Evolutionary conservation across 495 filamentous ascomycete species (phyloP).

Genomic region (Aspergillus sparsus): DNA sequence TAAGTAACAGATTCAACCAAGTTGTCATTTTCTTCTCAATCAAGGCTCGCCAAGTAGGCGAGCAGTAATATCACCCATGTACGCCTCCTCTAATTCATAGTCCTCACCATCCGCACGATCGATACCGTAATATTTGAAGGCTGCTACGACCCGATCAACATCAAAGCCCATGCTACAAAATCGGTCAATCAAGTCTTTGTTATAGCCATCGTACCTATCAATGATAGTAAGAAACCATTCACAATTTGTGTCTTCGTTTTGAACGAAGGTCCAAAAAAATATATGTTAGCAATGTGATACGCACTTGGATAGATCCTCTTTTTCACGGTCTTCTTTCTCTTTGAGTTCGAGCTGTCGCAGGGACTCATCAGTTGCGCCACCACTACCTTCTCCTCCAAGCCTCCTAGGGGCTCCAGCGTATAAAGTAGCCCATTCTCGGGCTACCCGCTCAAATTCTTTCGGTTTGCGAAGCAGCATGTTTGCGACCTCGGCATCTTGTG

Average conservation of each 20-base stretch:
- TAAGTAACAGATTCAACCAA: constrained; percentile 10
- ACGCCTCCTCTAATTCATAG: constrained; percentile 80
- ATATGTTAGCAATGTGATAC: neutral
- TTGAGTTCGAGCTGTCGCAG: constrained; percentile 53
- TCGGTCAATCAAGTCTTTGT: constrained; percentile 80
- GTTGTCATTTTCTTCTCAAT: constrained; percentile 18
- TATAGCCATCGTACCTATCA: constrained; percentile 83
- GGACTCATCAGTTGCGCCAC: constrained; percentile 49
- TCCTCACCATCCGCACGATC: constrained; percentile 74
- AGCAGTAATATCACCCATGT: constrained; percentile 87
- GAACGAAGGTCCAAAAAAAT: neutral
- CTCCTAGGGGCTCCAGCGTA: constrained; percentile 76
- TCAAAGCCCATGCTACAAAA: constrained; percentile 95
- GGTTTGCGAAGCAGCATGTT: constrained; percentile 82
- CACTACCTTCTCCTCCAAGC: constrained; percentile 50
- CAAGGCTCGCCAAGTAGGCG: constrained; percentile 76
- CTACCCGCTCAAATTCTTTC: constrained; percentile 76
- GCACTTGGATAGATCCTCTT: constrained; percentile 51
- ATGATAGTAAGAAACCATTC: constrained; percentile 15
- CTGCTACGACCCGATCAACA: constrained; percentile 80
- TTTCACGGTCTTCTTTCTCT: constrained; percentile 37
- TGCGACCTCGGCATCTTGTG: constrained; percentile 95
- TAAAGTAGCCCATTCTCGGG: constrained; percentile 84
- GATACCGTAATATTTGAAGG: constrained; percentile 81
- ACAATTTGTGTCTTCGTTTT: too few relatives aligned